Percentiles rank a stretch among this genome's conserved stretches.
Conservation (phyloP, 1,139 yeast species). For the Pichia inconspicua region DNA sequence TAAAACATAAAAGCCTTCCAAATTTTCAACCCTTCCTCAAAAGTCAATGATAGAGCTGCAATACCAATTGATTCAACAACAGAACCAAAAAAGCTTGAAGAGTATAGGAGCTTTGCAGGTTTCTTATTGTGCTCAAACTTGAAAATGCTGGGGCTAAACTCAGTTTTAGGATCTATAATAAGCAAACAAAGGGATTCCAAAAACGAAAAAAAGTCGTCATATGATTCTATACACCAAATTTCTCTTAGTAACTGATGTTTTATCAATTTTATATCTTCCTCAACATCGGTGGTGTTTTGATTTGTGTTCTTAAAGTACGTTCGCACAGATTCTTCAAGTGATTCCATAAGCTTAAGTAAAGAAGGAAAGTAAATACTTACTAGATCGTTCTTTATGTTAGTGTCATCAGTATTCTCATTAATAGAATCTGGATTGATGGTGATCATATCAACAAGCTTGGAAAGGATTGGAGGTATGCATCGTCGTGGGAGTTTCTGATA, state of each 20-base stretch:
- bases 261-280: conserved; percentile 23
- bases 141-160: neutral
- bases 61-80: conserved; percentile 37
- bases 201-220: conserved; percentile 26
- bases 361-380: conserved; percentile 24
- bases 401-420: neutral
- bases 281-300: conserved; percentile 5
- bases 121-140: conserved; percentile 1
- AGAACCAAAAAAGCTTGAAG: conserved; percentile 37
- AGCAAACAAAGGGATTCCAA: conserved; percentile 20
- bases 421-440: conserved; percentile 20
- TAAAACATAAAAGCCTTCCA: conserved; percentile 49
- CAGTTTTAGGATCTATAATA: conserved; percentile 19
- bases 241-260: conserved; percentile 14
- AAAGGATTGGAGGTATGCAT: conserved; percentile 30
- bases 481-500: conserved; percentile 29
- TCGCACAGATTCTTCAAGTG: conserved; percentile 14
- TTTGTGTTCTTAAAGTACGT: conserved; percentile 8
- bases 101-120: conserved; percentile 24
- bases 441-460: conserved; percentile 31
- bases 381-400: conserved; percentile 18
- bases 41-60: conserved; percentile 42
- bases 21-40: conserved; percentile 48
- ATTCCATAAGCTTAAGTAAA: conserved; percentile 21
- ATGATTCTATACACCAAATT: conserved; percentile 25